Evolutionary conservation across 148 eudicot species (phyloP).

Genomic region (Talinum fruticosum): DNA sequence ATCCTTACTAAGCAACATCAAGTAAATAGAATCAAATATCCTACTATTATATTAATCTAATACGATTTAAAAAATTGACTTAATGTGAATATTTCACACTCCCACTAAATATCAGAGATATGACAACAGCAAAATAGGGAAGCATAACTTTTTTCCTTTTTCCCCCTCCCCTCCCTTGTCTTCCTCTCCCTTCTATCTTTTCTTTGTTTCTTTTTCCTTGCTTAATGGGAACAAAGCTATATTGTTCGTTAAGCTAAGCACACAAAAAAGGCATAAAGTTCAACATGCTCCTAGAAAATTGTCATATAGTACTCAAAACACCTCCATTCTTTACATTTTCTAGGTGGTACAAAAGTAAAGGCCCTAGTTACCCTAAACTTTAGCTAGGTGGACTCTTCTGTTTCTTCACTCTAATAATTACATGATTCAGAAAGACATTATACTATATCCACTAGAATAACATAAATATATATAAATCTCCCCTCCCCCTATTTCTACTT

Average conservation of each 20-base stretch:
- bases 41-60: too few species aligned
- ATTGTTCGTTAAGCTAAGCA: constrained; percentile 59
- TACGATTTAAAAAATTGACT: too few species aligned
- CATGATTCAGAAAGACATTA: background rate
- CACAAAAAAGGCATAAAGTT: constrained; percentile 20
- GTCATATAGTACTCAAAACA: background rate
- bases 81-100: too few species aligned
- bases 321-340: background rate
- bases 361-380: background rate
- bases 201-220: background rate
- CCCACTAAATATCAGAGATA: too few species aligned
- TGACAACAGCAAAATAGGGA: background rate
- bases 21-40: too few species aligned
- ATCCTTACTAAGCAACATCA: too few species aligned
- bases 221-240: constrained; percentile 30
- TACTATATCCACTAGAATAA: background rate
- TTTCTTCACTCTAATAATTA: constrained; percentile 4
- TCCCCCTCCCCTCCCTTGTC: too few species aligned
- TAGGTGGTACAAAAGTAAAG: background rate
- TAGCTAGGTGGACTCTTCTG: background rate
- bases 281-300: background rate
- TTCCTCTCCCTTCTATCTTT: too few species aligned
- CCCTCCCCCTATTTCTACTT: background rate
- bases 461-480: background rate
- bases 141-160: background rate